Evolutionary conservation across 805 yeast species (phyloP).

Genomic region (Deakozyma indianensis): DNA sequence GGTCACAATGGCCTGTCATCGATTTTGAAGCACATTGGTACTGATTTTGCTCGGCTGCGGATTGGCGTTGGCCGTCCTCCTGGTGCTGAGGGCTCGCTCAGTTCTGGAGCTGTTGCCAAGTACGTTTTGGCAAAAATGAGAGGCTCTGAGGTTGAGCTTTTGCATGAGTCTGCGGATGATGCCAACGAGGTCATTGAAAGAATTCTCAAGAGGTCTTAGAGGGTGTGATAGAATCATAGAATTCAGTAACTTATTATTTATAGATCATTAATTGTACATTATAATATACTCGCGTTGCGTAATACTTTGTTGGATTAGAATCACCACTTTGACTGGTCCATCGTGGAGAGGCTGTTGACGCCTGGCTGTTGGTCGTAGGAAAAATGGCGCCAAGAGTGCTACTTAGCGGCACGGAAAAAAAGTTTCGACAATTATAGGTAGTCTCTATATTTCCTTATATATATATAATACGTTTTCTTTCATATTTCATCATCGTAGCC

Average conservation of each 20-base stretch:
- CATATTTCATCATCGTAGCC: too few relatives aligned
- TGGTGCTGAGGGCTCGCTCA: background rate
- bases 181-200: background rate
- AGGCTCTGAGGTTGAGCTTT: background rate
- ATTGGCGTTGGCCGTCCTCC: slow-evolving; percentile 1
- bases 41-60: background rate
- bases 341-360: too few relatives aligned
- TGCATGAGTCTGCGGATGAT: background rate
- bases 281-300: too few relatives aligned
- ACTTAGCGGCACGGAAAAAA: too few relatives aligned
- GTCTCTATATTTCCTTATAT: background rate
- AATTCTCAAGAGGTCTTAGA: background rate
- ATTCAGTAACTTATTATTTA: too few relatives aligned
- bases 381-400: too few relatives aligned
- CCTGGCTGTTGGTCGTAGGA: too few relatives aligned
- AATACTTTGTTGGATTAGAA: too few relatives aligned
- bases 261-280: too few relatives aligned
- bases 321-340: too few relatives aligned
- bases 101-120: background rate
- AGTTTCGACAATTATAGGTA: too few relatives aligned
- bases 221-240: background rate
- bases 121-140: background rate
- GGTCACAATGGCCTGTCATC: background rate
- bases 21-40: background rate
- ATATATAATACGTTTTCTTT: background rate